Conservation (phyloP, 306 rosid genomes). For the Sechiopsis laciniata region DNA sequence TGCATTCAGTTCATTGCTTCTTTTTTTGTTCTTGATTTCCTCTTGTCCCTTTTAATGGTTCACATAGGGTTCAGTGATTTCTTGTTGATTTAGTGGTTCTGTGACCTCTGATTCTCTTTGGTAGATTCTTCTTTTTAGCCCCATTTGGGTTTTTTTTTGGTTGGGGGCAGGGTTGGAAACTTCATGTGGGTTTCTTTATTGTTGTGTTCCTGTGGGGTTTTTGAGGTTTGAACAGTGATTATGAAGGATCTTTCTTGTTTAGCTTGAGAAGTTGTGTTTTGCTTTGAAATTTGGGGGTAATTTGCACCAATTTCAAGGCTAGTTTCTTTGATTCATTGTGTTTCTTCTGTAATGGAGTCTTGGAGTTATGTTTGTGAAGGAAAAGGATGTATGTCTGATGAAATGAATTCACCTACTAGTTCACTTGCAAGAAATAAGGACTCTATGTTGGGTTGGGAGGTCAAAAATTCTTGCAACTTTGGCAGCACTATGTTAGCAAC, state of each 20-base stretch:
- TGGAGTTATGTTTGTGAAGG: conserved; percentile 68
- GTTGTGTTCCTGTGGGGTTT: conserved; percentile 19
- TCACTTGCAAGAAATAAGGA: conserved; percentile 40
- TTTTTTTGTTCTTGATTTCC: conserved; percentile 21
- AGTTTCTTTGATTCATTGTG: conserved; percentile 21
- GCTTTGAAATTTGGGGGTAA: conserved; percentile 6
- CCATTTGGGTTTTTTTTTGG: not conserved
- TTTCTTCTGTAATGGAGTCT: conserved; percentile 54
- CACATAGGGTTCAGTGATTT: conserved; percentile 37
- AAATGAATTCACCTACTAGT: conserved; percentile 19
- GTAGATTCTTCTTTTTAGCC: not conserved
- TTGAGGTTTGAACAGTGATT: conserved; percentile 19
- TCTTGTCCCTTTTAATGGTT: conserved; percentile 19
- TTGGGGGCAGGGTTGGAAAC: not conserved
- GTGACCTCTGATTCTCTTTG: not conserved
- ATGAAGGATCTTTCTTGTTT: conserved; percentile 6
- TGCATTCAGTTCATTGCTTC: conserved; percentile 18
- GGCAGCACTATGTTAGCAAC: conserved; percentile 7
- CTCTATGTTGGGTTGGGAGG: conserved; percentile 54
- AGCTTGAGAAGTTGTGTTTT: not conserved
- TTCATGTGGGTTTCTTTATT: conserved; percentile 20
- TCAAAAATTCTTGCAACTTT: conserved; percentile 45
- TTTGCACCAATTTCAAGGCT: conserved; percentile 12
- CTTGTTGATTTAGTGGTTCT: conserved; percentile 8
- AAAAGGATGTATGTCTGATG: conserved; percentile 50